Evolutionary conservation across 441 rosid species (phyloP).

Genomic region (Adansonia grandidieri): DNA sequence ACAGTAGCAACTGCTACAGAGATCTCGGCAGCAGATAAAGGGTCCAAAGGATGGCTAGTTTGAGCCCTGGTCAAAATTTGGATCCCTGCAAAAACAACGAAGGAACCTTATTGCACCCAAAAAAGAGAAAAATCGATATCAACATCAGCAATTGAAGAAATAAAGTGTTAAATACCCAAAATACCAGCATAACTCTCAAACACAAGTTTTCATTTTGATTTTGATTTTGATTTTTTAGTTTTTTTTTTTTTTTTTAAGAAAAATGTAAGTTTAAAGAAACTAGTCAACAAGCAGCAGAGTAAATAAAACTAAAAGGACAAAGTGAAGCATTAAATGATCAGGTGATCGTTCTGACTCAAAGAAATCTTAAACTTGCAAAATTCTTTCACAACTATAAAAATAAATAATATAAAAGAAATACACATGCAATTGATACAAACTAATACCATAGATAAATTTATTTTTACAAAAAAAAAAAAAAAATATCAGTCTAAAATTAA

Average conservation of each 20-base stretch:
- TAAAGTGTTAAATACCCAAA: neutral
- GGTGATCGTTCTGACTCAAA: neutral
- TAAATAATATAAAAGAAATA: neutral
- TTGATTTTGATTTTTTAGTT: too few relatives aligned
- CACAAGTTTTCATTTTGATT: neutral
- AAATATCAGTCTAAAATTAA: neutral
- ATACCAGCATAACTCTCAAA: neutral
- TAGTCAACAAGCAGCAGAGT: neutral
- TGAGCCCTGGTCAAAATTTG: slow-evolving; percentile 43
- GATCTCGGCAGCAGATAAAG: slow-evolving; percentile 55
- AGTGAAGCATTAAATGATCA: neutral
- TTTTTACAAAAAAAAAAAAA: neutral
- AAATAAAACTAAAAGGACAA: neutral
- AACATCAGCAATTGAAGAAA: neutral
- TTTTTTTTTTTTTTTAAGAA: neutral
- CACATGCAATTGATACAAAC: slow-evolving; percentile 7
- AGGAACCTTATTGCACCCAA: neutral
- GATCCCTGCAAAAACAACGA: slow-evolving; percentile 35
- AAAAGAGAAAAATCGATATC: neutral
- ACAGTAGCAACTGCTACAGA: slow-evolving; percentile 59
- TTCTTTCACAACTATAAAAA: neutral
- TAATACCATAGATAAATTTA: neutral
- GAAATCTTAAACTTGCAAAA: neutral
- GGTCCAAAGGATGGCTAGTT: slow-evolving; percentile 55
- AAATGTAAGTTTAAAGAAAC: neutral